Evolutionary conservation across 192 early-diverging fungal genomes (phyloP), one percentile per base, ranked within the genome.

Genomic region (Rhizophagus clarus): DNA sequence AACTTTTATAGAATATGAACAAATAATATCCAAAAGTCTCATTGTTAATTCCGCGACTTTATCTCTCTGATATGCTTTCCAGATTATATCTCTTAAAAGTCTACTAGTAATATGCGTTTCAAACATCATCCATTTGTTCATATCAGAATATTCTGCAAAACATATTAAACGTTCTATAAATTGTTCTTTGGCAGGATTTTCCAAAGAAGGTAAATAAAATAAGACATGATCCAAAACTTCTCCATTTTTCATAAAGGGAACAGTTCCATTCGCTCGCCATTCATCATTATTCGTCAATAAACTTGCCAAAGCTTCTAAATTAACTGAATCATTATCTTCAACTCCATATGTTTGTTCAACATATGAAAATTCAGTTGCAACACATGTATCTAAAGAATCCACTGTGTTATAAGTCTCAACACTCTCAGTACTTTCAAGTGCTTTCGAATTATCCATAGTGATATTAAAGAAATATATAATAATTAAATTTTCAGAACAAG

Each of bases 71-170:
- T 28, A 17, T 26, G 68, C n/a, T 26, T 24, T 69, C 45, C 68
- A 24, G 10, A 60, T 79, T 32, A 79, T 24, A 2, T 26, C 60
- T 34, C 8, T 79, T 11, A 79, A 28, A 24, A 79, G 32, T 40
- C 15, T 71, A 34, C 49, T 70, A 26, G 32, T 79, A 4, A n/a
- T 71, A 24, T 71, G 45, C 0, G 51, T n/a, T 71, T 79, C 71
- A 40, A 79, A 79, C 56, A 79, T 42, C 10, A 71, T 61, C 77
- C 77, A 79, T 42, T 79, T 79, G n/a, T 79, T 79, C 47, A 79
- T 69, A 60, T 79, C 77, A 37, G 10, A 51, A 61, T 79, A 70
- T 71, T 79, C 77, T 3, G 77, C 67, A 28, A 79, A 61, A 28
- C 26, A 24, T 26, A 40, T 71, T 71, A 79, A 61, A 9, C 51